Conservation (phyloP, 345 rosid genomes). For the Luvunga scandens region DNA sequence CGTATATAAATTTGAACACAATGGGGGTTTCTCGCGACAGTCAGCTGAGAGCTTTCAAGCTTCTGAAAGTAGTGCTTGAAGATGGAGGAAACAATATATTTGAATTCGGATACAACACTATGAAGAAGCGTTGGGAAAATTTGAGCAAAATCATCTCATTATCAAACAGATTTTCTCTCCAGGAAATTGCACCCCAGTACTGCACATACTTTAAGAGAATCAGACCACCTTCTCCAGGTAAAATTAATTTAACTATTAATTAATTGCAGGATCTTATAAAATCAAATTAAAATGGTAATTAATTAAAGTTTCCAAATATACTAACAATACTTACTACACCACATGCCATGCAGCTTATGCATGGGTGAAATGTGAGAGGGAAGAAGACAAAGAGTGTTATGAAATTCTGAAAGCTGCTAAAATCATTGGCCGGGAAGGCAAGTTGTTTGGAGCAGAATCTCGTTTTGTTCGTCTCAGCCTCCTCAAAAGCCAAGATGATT, state of each 20-base stretch:
- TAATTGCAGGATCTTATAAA: no score
- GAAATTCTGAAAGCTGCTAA: slow-evolving; percentile 44
- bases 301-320: no score
- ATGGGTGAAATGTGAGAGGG: slow-evolving; percentile 64
- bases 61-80: slow-evolving; percentile 42
- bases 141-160: slow-evolving; percentile 28
- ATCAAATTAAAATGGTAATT: no score
- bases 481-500: slow-evolving; percentile 55
- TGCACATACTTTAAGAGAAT: slow-evolving; percentile 39
- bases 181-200: slow-evolving; percentile 34
- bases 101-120: slow-evolving; percentile 41
- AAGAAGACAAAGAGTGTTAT: slow-evolving; percentile 44
- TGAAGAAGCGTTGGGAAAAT: slow-evolving; percentile 49
- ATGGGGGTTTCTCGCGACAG: slow-evolving; percentile 57
- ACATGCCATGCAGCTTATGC: slow-evolving; percentile 48
- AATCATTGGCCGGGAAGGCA: slow-evolving; percentile 49
- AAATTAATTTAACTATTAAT: not conserved
- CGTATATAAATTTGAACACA: slow-evolving; percentile 18
- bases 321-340: no score
- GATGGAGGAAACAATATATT: slow-evolving; percentile 37
- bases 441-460: slow-evolving; percentile 26
- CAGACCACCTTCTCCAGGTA: slow-evolving; percentile 44
- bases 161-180: slow-evolving; percentile 54
- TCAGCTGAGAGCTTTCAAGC: slow-evolving; percentile 52
- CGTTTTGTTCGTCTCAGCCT: slow-evolving; percentile 54